Percentiles rank a stretch among this genome's conserved stretches.
phyloP scores from a whole-genome alignment of 2,329 filamentous ascomycete genomes.

The Pyricularia grisea region DNA sequence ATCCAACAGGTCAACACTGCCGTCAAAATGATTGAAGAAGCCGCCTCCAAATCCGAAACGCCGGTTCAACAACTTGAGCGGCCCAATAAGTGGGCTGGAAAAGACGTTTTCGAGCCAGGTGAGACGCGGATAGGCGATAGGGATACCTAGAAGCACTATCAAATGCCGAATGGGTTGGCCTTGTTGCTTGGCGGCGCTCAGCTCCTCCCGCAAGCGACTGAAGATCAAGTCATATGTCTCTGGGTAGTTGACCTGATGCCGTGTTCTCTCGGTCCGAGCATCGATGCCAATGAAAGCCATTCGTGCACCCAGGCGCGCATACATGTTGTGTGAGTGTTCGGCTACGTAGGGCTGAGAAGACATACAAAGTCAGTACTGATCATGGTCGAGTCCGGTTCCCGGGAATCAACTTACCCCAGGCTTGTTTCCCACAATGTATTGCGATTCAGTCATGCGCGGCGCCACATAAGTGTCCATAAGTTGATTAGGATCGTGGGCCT shows the following conservation, averaged over 20 bases:
- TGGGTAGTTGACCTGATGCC: slow-evolving; percentile 90
- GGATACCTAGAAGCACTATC: slow-evolving; percentile 78
- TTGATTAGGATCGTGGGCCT: slow-evolving; percentile 60
- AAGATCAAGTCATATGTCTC: slow-evolving; percentile 85
- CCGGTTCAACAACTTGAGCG: slow-evolving; percentile 82
- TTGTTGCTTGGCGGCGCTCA: slow-evolving; percentile 53
- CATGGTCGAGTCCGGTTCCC: background rate
- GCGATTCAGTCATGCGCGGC: slow-evolving; percentile 45
- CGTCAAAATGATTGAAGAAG: slow-evolving; percentile 91
- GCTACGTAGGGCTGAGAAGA: slow-evolving; percentile 70
- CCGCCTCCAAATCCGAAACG: slow-evolving; percentile 77
- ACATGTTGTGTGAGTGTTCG: slow-evolving; percentile 79
- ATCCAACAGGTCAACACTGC: slow-evolving; percentile 84
- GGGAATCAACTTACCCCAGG: slow-evolving; percentile 52
- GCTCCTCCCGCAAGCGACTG: slow-evolving; percentile 59
- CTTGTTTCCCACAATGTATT: slow-evolving; percentile 69
- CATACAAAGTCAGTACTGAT: slow-evolving; percentile 32
- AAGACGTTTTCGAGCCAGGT: slow-evolving; percentile 96
- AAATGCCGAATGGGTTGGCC: slow-evolving; percentile 81
- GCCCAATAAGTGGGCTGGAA: slow-evolving; percentile 74
- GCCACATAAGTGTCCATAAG: slow-evolving; percentile 66
- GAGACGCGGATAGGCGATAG: slow-evolving; percentile 79
- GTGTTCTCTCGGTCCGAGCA: slow-evolving; percentile 86
- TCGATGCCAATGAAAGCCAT: slow-evolving; percentile 85
- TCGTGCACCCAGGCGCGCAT: slow-evolving; percentile 70